Evolutionary conservation across 1,139 yeast genomes (phyloP), one percentile per base, ranked within the genome.

Genomic region (Geotrichum fermentans): DNA sequence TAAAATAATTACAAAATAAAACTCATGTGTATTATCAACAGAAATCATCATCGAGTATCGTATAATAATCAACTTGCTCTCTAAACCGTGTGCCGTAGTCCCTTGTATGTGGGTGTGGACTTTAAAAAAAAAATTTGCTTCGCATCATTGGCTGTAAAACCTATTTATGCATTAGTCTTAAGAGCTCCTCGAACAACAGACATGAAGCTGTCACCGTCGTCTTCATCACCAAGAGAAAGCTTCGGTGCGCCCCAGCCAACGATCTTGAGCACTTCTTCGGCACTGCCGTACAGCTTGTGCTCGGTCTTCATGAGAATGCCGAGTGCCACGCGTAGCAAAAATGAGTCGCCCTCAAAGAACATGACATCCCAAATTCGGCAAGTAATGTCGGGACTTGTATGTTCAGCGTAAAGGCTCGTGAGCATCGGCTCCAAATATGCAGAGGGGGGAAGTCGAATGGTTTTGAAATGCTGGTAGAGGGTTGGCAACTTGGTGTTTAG

Each of bases 261-360:
- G 34, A 57, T 53, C 13, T 35, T 33, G 33, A 76, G 54, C 3
- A 78, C 68, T 55, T 80, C 86, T 3, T 67, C 59, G 35, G 69
- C 68, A 30, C 70, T 60, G 1, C 82, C 84, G 60, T 72, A 80
- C 20, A 82, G 68, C 57, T 75, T 77, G 57, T 73, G 78, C 43
- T 75, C 77, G 26, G 76, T 63, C 43, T 71, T 68, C 22, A 70
- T 68, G 45, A 82, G 60, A 13, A 79, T 61, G 0, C 79, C 82
- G 8, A 80, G 60, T 1, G 74, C 70, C 16, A 72, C 73, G 24
- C 79, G 70, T 50, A 74, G 65, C 45, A 79, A 60, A 55, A 77
- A 73, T 1, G 72, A 65, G 55, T 78, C 82, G 2, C 81, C 80
- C 59, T 82, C 87, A 60, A 81, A 80, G n/a, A 80, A 62, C 60